Evolutionary conservation across 768 basidiomycete genomes (phyloP).

Genomic region (Agaricus blazei): DNA sequence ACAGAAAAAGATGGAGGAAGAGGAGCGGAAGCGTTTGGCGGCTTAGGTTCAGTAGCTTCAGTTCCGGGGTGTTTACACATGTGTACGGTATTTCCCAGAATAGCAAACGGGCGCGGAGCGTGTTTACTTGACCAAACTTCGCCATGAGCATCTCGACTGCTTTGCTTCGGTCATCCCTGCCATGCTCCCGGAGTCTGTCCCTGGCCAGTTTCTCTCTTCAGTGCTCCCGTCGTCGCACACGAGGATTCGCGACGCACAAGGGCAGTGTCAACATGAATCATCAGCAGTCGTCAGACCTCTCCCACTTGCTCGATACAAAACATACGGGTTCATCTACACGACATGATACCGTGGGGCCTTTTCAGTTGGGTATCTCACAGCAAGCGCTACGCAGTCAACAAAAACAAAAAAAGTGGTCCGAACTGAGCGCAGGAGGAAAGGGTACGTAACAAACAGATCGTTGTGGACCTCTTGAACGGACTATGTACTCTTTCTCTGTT

Average conservation of each 20-base stretch:
- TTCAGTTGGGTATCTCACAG: constrained; percentile 66
- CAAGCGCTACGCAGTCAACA: constrained; percentile 47
- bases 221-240: not conserved
- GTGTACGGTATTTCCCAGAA: constrained; percentile 10
- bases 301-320: constrained; percentile 60
- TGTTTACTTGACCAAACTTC: constrained; percentile 4
- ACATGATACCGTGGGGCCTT: constrained; percentile 71
- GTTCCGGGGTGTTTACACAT: constrained; percentile 20
- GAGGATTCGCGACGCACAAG: constrained; percentile 43
- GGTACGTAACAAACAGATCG: constrained; percentile 33
- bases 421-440: constrained; percentile 73
- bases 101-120: not conserved
- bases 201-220: not conserved
- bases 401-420: constrained; percentile 71
- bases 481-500: not conserved
- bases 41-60: not conserved
- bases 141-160: constrained; percentile 14
- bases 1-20: constrained; percentile 45
- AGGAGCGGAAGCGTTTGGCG: constrained; percentile 37
- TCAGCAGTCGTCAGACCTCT: constrained; percentile 47
- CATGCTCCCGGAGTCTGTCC: not conserved
- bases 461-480: not conserved
- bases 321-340: constrained; percentile 32
- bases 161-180: constrained; percentile 3
- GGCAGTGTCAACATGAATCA: constrained; percentile 28